phyloP scores from a whole-genome alignment of 2,329 filamentous ascomycete genomes.

The Colletotrichum coccodes region DNA sequence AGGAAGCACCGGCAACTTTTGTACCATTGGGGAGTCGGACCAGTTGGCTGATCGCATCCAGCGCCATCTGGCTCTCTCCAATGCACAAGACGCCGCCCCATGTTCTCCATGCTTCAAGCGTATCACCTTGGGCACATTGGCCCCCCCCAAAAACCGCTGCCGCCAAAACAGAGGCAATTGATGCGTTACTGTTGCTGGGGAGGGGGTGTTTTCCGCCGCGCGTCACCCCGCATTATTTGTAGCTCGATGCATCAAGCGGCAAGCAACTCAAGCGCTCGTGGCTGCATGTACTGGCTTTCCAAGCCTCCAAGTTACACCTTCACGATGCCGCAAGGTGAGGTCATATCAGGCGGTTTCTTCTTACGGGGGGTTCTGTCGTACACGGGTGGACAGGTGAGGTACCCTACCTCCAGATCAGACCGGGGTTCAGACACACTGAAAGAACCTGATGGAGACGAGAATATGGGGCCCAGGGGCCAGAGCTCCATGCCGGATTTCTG shows the following conservation, averaged over 20 bases:
- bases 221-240: slow-evolving; percentile 25
- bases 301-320: neutral
- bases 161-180: neutral
- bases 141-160: neutral
- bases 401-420: neutral
- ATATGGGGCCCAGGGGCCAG: neutral
- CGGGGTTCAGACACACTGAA: neutral
- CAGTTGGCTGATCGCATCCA: neutral
- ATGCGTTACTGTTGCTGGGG: neutral
- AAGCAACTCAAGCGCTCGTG: neutral
- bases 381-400: neutral
- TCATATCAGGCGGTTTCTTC: slow-evolving; percentile 25
- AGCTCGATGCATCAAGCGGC: slow-evolving; percentile 1
- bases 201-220: neutral
- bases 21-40: neutral
- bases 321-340: slow-evolving; percentile 17
- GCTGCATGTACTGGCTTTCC: slow-evolving; percentile 7
- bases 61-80: neutral
- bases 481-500: neutral
- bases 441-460: slow-evolving; percentile 8
- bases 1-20: neutral
- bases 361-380: neutral
- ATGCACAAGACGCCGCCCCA: neutral
- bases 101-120: neutral
- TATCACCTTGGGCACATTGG: neutral